Conservation (phyloP, 169 alveolate genomes). For the Cyclospora cayetanensis region DNA sequence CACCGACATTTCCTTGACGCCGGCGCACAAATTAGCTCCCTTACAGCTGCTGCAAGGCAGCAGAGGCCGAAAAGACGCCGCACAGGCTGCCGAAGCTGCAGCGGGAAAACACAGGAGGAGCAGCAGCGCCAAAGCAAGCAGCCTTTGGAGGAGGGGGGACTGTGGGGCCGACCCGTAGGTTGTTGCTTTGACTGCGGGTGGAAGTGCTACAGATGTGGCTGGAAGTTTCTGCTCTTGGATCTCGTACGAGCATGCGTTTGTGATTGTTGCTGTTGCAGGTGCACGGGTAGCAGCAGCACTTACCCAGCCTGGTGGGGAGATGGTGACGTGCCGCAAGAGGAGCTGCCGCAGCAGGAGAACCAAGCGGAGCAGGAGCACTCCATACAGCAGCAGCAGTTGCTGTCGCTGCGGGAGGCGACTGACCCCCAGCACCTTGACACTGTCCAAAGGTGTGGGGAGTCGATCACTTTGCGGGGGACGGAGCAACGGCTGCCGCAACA, state of each 20-base stretch:
- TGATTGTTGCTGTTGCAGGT: neutral
- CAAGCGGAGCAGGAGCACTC: neutral
- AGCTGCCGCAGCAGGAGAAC: conserved; percentile 21
- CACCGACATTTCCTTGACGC: conserved; percentile 37
- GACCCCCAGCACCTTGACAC: too few species aligned
- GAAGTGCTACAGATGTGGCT: neutral
- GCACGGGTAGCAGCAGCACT: neutral
- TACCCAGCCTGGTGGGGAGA: conserved; percentile 41
- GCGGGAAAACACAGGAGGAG: conserved; percentile 26
- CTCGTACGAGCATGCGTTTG: neutral
- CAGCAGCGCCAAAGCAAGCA: conserved; percentile 16
- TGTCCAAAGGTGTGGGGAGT: too few species aligned
- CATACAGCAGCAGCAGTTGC: neutral
- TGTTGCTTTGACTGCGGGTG: conserved; percentile 18
- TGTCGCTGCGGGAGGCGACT: too few species aligned
- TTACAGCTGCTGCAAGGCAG: conserved; percentile 57
- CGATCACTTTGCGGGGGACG: neutral
- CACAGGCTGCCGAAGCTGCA: neutral
- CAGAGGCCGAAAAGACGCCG: conserved; percentile 16
- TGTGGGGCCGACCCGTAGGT: neutral
- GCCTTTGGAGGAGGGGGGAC: conserved; percentile 17
- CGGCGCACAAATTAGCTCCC: conserved; percentile 57
- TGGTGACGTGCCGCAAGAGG: conserved; percentile 40
- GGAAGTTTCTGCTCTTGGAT: neutral
- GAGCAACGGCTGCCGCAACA: neutral